These are phyloP conservation scores for Aspergillus sclerotioniger DNA, from an alignment of 495 filamentous ascomycete species.

Conservation along the genomic window DNA sequence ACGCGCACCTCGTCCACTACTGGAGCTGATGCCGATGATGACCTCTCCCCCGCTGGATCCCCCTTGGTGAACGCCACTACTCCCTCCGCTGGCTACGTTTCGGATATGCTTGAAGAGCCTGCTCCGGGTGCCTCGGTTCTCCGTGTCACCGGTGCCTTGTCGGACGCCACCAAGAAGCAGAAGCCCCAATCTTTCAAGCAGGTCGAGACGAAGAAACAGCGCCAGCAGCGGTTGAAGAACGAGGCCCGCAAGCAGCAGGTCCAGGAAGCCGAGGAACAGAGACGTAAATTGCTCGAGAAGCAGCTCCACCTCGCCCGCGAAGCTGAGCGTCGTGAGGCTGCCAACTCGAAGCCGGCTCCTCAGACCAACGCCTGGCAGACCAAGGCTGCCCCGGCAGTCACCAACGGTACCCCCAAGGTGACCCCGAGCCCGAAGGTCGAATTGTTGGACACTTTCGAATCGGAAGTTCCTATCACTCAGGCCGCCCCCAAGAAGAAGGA, in stretches of 20 bases:
- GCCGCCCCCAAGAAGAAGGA: constrained; percentile 26
- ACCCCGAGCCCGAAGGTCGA: constrained; percentile 40
- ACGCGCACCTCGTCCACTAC: constrained; percentile 66
- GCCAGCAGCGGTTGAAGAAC: constrained; percentile 78
- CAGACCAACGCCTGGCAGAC: constrained; percentile 62
- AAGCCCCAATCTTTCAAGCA: constrained; percentile 56
- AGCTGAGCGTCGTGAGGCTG: constrained; percentile 66
- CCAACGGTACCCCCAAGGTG: constrained; percentile 26
- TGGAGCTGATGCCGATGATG: constrained; percentile 79
- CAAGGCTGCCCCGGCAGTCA: constrained; percentile 32
- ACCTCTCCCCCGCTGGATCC: constrained; percentile 64
- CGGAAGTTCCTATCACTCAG: constrained; percentile 35
- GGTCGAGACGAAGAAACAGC: constrained; percentile 84
- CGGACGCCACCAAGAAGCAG: constrained; percentile 64
- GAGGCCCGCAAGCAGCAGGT: constrained; percentile 69
- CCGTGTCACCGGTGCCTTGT: constrained; percentile 64
- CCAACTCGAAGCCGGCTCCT: constrained; percentile 66
- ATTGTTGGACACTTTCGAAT: constrained; percentile 76
- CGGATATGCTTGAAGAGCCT: constrained; percentile 82
- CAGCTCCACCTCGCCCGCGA: constrained; percentile 77
- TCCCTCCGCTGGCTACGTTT: constrained; percentile 58
- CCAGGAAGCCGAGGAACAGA: constrained; percentile 70
- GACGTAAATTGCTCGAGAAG: constrained; percentile 69
- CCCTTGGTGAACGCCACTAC: constrained; percentile 52
- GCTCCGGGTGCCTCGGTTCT: constrained; percentile 70